Evolutionary conservation across 192 early-diverging fungal species (phyloP), one percentile per base, ranked within the genome.

Genomic region (Kickxella alabastrina): DNA sequence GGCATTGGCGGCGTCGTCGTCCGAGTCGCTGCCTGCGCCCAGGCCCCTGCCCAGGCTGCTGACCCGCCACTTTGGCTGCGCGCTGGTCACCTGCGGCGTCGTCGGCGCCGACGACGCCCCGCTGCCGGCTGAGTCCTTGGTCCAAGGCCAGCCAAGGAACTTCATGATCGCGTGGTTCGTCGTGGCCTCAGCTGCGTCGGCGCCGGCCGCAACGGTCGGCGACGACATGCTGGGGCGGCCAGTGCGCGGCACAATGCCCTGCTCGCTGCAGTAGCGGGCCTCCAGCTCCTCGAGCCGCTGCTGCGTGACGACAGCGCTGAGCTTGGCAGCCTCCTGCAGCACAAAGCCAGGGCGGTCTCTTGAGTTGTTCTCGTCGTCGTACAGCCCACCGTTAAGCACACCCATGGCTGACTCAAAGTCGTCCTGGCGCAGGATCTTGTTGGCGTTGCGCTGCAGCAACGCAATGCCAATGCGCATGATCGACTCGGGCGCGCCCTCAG

Each of bases 401-500:
- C 91, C 80, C 57, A 98, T 78, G 7, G 89, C 62, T 5, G 82
- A 81, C 77, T 92, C 92, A 54, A 94, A 90, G 45, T 87, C 79
- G 39, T 86, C 74, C 32, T 94, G 82, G 17, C 61, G 62, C 57
- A 92, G 63, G 48, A 98, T 59, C 18, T 57, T 65, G 24, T 84
- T 82, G 40, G 82, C 78, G 46, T 94, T 92, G 45, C 85, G 85
- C 49, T 89, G 83, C 59, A 98, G 62, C 66, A 98, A 79, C 4
- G 95, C 89, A 22, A 96, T 76, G 0, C 90, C 89, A 10, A 96
- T 85, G 3, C 87, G 82, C 71, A 95, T 87, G 50, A 95, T 87
- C 6, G 90, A 79, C 62, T 95, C 95, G n/a, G 87, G 79, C 10
- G 85, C 81, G 41, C 95, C 93, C 62, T 98, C 93, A 3, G 86